A percentile compares a stretch with the other conserved stretches of the same genome.
These are phyloP conservation scores for Myxozyma sirexii DNA, from an alignment of 805 yeast genomes.

Conservation along the genomic window DNA sequence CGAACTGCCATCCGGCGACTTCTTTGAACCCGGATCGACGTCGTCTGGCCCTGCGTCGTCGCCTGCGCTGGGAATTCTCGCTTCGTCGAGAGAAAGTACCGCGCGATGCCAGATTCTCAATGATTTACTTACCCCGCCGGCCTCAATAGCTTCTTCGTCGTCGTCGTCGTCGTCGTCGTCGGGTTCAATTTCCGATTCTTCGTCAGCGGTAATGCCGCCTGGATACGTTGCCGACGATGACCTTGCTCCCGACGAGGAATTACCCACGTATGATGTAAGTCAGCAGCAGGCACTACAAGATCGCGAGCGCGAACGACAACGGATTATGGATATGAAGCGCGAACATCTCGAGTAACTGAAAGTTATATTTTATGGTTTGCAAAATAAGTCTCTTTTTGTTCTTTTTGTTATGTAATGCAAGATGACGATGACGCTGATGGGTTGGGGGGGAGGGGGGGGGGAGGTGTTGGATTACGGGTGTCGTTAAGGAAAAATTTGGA, in stretches of 20 bases:
- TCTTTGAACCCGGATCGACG: background rate
- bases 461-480: too few species aligned
- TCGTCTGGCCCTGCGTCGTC: background rate
- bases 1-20: background rate
- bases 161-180: background rate
- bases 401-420: background rate
- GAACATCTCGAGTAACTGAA: background rate
- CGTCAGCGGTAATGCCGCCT: background rate
- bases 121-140: slow-evolving; percentile 8
- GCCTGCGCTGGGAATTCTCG: too few species aligned
- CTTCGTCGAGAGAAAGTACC: too few species aligned
- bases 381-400: background rate
- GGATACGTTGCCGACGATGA: slow-evolving; percentile 1
- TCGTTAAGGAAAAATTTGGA: too few species aligned
- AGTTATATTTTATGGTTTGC: background rate
- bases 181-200: background rate
- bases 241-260: slow-evolving; percentile 10
- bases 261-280: slow-evolving; percentile 26
- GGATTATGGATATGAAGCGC: slow-evolving; percentile 22
- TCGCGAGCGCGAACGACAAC: slow-evolving; percentile 19
- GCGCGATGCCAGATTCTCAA: background rate
- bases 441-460: background rate
- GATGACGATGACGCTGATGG: too few species aligned
- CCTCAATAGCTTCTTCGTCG: background rate
- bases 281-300: slow-evolving; percentile 23